phyloP scores from a whole-genome alignment of 805 yeast genomes.

The Kodamaea sagamina region DNA sequence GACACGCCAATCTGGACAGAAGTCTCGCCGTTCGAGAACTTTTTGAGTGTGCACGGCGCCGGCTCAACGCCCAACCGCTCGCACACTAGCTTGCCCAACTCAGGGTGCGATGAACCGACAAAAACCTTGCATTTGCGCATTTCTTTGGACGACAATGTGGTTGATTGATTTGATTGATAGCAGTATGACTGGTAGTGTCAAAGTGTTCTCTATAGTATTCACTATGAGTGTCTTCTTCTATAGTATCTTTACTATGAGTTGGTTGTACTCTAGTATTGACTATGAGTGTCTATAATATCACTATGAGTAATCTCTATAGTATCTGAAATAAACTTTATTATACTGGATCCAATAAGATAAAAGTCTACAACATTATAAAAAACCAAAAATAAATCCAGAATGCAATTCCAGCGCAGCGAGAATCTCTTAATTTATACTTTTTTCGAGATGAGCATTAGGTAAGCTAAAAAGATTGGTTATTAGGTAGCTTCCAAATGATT shows the following conservation, averaged over 20 bases:
- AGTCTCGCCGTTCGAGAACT: constrained; percentile 97
- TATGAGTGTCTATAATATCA: too few species aligned
- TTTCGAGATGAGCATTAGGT: constrained; percentile 8
- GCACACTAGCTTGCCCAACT: constrained; percentile 87
- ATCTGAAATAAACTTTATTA: too few species aligned
- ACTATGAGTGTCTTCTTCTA: too few species aligned
- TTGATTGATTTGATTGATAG: background rate
- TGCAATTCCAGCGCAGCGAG: too few species aligned
- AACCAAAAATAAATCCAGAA: too few species aligned
- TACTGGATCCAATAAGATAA: too few species aligned
- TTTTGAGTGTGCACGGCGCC: constrained; percentile 87
- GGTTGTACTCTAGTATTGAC: too few species aligned
- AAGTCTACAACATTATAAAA: too few species aligned
- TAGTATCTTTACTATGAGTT: too few species aligned
- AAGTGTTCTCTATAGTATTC: too few species aligned
- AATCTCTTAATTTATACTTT: background rate
- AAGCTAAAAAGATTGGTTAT: constrained; percentile 1
- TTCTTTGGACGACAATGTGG: constrained; percentile 9
- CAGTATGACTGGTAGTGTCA: too few species aligned
- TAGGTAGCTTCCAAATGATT: background rate
- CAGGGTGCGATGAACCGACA: constrained; percentile 96
- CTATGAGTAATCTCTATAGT: too few species aligned
- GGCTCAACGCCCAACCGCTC: constrained; percentile 88
- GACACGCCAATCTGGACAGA: constrained; percentile 93
- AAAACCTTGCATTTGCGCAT: constrained; percentile 98